Conservation (phyloP, 305 asterid genomes). For the Solanum hybrid region DNA sequence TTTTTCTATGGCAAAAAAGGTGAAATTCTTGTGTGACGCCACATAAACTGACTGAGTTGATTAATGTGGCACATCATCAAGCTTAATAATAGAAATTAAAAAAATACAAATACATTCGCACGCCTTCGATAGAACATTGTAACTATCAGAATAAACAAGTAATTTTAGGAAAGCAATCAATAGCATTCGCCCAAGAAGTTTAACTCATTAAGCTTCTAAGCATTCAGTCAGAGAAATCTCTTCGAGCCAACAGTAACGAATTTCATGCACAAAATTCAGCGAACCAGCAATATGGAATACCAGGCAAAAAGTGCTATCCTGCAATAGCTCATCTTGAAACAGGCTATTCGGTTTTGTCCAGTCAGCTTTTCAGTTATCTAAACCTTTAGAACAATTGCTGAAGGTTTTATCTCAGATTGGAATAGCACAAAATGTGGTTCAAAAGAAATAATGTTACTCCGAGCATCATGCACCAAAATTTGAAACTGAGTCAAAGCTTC, state of each 20-base stretch:
- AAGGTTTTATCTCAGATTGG: background rate
- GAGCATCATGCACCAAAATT: background rate
- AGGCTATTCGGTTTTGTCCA: background rate
- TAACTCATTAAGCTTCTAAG: background rate
- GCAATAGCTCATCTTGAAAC: background rate
- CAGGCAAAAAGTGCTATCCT: background rate
- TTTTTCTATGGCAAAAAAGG: background rate
- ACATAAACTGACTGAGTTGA: background rate
- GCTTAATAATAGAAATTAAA: background rate
- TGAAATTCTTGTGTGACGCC: background rate
- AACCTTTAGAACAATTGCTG: background rate
- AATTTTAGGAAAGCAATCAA: background rate
- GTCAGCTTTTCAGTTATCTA: background rate
- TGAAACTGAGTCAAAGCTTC: background rate
- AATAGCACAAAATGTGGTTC: background rate
- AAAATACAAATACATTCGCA: background rate
- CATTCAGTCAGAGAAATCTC: background rate
- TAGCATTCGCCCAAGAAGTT: background rate
- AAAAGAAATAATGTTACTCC: background rate
- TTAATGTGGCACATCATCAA: background rate
- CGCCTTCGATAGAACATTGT: background rate
- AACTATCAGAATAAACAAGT: background rate
- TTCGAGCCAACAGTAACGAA: background rate
- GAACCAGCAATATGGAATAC: background rate
- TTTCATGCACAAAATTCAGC: background rate